Base-by-base conservation (phyloP, 2,329 filamentous ascomycete species). In the Aureobasidium sp. region DNA sequence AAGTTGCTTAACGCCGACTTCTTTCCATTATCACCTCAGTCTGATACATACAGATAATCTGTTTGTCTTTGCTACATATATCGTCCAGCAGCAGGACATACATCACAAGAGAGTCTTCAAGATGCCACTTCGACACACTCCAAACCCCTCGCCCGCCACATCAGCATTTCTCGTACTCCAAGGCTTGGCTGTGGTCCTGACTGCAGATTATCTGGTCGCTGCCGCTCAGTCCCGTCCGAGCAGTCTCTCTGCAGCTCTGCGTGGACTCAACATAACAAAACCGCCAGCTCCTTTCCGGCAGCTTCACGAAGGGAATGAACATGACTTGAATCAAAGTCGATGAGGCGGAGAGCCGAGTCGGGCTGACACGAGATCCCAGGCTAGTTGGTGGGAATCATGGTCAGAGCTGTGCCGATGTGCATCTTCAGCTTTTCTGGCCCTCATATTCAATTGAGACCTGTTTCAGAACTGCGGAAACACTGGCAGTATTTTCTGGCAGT, bases 111-210 rank as follows among this genome's bases (percentile, higher is more conserved):
- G n/a, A n/a, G 9, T 12, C 15, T 4, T 32, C 26, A 23, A 55
- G n/a, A 36, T 58, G 55, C 55, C 55, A 67, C 32, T 73, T 2
- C 70, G 70, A 32, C 68, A 69, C 2, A 66, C 71, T 7, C 69
- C 69, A 27, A 62, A 71, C 12, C 71, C 70, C 2, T 66, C 66
- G 20, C 68, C 70, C 26, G 63, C 65, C 17, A 67, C 68, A 50
- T 71, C 71, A 66, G 71, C 67, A n/a, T 69, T 67, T 41, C 67
- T 74, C 12, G 72, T 73, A 20, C 57, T 67, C 0, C 71, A 73
- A 66, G 71, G 72, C 13, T 65, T 74, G 17, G 68, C 63, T 1
- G 64, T 74, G 7, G 72, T 74, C 20, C 65, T 74, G 23, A 57
- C 34, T 20, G 60, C 42, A 7, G 60, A 62, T 34, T 57, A 62